phyloP scores from a whole-genome alignment of 306 rosid species.

The Fragaria ananassa region DNA sequence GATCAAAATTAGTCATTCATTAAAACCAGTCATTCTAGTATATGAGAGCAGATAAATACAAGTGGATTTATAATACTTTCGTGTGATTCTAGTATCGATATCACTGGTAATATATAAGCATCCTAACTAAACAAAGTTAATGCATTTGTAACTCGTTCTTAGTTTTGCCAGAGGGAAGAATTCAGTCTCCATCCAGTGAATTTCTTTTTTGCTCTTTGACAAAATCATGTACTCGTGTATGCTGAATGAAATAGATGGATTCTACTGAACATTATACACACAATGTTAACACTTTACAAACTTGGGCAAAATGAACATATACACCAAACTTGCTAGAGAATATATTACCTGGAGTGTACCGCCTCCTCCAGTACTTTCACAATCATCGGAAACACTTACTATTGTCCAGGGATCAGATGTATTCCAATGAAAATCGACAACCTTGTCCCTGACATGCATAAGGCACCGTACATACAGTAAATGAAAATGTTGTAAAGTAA shows the following conservation, averaged over 20 bases:
- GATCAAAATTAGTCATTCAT: neutral
- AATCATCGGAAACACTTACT: slow-evolving; percentile 94
- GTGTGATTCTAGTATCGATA: neutral
- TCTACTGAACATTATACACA: neutral
- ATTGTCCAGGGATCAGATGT: slow-evolving; percentile 93
- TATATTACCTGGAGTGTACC: slow-evolving; percentile 82
- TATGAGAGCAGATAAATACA: neutral
- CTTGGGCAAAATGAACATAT: neutral
- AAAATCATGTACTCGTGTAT: neutral
- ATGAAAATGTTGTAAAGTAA: neutral
- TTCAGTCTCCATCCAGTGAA: neutral
- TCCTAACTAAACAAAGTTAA: neutral
- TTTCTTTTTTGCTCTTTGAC: neutral
- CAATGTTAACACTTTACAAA: neutral
- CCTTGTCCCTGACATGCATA: slow-evolving; percentile 63
- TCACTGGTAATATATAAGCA: neutral
- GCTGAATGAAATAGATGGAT: neutral
- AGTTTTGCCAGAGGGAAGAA: neutral
- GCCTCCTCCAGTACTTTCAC: slow-evolving; percentile 95
- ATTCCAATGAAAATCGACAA: slow-evolving; percentile 94
- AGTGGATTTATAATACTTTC: neutral
- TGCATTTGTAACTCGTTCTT: neutral
- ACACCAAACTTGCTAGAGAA: neutral
- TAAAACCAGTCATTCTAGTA: neutral
- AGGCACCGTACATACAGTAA: neutral